phyloP scores from a whole-genome alignment of 805 yeast genomes.

The Metschnikowia peoriensis region DNA sequence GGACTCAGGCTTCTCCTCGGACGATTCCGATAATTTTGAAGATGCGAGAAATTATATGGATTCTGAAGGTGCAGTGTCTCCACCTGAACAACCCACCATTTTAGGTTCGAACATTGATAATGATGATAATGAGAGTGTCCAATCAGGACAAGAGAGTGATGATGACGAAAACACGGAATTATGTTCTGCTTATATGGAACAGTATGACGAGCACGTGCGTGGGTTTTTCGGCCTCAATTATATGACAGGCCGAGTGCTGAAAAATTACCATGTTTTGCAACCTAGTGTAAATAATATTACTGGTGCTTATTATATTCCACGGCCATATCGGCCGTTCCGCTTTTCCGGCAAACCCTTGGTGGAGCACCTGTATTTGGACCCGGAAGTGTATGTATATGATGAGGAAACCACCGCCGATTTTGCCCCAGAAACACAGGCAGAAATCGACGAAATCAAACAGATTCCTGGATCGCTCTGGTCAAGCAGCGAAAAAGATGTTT shows the following conservation, averaged over 20 bases:
- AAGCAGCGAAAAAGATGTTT: constrained; percentile 46
- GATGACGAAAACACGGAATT: neutral
- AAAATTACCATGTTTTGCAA: neutral
- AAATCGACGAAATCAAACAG: neutral
- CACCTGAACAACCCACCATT: neutral
- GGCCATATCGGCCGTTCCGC: neutral
- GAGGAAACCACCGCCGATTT: neutral
- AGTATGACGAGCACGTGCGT: constrained; percentile 6
- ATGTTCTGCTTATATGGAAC: neutral
- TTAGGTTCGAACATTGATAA: neutral
- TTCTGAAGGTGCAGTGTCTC: neutral
- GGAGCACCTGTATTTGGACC: neutral
- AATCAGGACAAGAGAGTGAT: neutral
- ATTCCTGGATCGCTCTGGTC: constrained; percentile 46
- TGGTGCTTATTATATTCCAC: constrained; percentile 11
- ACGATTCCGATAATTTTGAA: neutral
- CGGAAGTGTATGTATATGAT: neutral
- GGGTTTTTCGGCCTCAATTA: constrained; percentile 11
- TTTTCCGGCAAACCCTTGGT: neutral
- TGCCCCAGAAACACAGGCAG: neutral
- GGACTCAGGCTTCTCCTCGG: no score
- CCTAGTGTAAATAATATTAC: constrained; percentile 14
- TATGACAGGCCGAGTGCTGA: neutral
- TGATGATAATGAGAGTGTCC: neutral
- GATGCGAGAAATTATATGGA: neutral